Conservation (phyloP, 2,329 filamentous ascomycete species). For the Aspergillus eucalypticola region DNA sequence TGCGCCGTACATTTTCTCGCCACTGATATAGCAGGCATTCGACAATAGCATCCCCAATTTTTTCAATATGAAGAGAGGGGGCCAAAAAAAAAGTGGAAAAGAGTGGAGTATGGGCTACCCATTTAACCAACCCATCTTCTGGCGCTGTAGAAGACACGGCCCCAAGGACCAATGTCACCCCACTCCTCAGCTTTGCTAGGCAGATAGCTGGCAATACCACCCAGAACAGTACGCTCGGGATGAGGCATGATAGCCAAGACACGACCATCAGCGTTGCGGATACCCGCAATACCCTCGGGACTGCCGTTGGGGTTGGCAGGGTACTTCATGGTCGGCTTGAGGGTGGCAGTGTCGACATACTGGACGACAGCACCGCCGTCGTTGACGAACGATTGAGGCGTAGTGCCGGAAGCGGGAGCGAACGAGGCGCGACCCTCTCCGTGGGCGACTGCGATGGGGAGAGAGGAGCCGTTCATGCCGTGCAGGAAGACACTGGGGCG, state of each 20-base stretch:
- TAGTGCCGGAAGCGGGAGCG: slow-evolving; percentile 49
- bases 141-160: slow-evolving; percentile 81
- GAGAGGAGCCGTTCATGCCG: slow-evolving; percentile 77
- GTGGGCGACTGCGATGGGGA: slow-evolving; percentile 87
- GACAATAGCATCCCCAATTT: neutral
- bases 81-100: neutral
- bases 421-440: slow-evolving; percentile 85
- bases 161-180: slow-evolving; percentile 84
- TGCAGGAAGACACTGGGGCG: slow-evolving; percentile 79
- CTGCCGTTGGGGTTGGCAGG: slow-evolving; percentile 89
- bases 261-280: slow-evolving; percentile 73
- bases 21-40: neutral
- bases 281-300: slow-evolving; percentile 76
- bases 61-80: no score
- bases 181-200: slow-evolving; percentile 66
- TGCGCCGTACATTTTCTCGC: slow-evolving; percentile 1
- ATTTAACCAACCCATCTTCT: slow-evolving; percentile 77
- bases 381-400: slow-evolving; percentile 56
- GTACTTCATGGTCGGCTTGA: slow-evolving; percentile 73
- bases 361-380: slow-evolving; percentile 73
- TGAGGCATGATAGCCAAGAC: slow-evolving; percentile 92
- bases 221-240: slow-evolving; percentile 83
- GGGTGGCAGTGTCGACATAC: slow-evolving; percentile 79
- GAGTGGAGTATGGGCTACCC: neutral
- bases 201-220: slow-evolving; percentile 74